phyloP scores from a whole-genome alignment of 164 flowering plant genomes.

The Kalanchoe fedtschenkoi region DNA sequence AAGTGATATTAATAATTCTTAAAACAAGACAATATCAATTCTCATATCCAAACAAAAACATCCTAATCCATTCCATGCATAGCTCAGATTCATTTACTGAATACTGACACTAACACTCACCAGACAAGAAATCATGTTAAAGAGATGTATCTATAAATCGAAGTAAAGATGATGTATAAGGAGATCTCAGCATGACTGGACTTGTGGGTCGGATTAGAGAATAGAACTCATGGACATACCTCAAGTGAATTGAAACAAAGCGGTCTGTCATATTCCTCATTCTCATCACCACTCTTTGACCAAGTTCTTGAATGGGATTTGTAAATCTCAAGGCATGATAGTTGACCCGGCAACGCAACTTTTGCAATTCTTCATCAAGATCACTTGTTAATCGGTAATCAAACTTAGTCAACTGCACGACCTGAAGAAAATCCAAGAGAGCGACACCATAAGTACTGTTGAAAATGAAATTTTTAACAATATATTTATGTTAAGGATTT shows the following conservation, averaged over 20 bases:
- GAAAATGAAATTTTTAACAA: too few species aligned
- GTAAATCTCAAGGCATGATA: constrained; percentile 86
- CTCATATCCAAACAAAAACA: not conserved
- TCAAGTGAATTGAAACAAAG: constrained; percentile 84
- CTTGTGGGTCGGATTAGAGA: too few species aligned
- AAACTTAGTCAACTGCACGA: constrained; percentile 86
- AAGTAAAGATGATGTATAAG: not conserved
- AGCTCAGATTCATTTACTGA: too few species aligned
- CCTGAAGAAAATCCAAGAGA: constrained; percentile 31
- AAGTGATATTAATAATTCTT: too few species aligned
- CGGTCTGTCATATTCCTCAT: constrained; percentile 69
- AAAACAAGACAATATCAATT: not conserved
- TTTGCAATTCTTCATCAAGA: constrained; percentile 71
- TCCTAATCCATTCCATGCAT: too few species aligned
- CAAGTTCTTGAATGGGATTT: constrained; percentile 61
- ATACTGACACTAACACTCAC: not conserved
- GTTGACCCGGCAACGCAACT: constrained; percentile 86
- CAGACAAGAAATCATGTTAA: not conserved
- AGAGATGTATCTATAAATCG: not conserved
- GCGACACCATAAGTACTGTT: not conserved
- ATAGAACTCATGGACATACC: constrained; percentile 25
- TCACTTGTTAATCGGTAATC: constrained; percentile 84
- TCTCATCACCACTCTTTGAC: constrained; percentile 49
- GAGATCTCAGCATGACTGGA: not conserved
- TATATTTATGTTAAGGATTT: not conserved